Evolutionary conservation across 345 rosid species (phyloP).

Genomic region (Linum trigynum): DNA sequence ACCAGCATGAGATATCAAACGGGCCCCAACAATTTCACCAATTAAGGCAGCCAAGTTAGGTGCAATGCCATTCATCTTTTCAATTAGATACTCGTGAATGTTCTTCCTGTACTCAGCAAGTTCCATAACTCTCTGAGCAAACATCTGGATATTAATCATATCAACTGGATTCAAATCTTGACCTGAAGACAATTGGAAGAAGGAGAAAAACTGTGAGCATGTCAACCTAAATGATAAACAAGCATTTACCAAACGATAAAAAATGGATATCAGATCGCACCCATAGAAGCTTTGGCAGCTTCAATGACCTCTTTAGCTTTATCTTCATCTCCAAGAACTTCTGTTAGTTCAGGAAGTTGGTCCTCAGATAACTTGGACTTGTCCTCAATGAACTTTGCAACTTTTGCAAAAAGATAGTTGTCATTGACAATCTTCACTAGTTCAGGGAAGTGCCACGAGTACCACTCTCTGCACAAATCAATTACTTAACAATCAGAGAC

Average conservation of each 20-base stretch:
- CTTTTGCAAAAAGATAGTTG: constrained; percentile 74
- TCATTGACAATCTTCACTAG: constrained; percentile 86
- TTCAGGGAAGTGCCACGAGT: constrained; percentile 98
- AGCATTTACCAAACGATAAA: no score
- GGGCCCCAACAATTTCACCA: constrained; percentile 90
- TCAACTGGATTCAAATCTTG: constrained; percentile 80
- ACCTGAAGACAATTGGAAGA: constrained; percentile 8
- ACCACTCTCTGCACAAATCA: constrained; percentile 71
- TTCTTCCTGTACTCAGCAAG: constrained; percentile 84
- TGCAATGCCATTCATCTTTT: constrained; percentile 91
- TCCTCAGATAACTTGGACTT: constrained; percentile 63
- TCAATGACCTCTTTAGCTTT: constrained; percentile 82
- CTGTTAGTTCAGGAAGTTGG: constrained; percentile 47
- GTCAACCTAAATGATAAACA: no score
- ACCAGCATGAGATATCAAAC: constrained; percentile 94
- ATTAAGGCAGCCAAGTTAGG: constrained; percentile 89
- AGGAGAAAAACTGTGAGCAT: no score
- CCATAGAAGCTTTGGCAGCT: constrained; percentile 98
- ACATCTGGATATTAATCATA: constrained; percentile 69
- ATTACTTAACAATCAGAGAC: background rate
- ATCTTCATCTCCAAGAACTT: constrained; percentile 81
- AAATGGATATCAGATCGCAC: no score
- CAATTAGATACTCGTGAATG: constrained; percentile 67
- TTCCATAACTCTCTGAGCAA: constrained; percentile 79
- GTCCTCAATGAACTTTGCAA: constrained; percentile 61